Evolutionary conservation across 257 asterid genomes (phyloP), one percentile per base, ranked within the genome.

Genomic region (Knoxia roxburghii): DNA sequence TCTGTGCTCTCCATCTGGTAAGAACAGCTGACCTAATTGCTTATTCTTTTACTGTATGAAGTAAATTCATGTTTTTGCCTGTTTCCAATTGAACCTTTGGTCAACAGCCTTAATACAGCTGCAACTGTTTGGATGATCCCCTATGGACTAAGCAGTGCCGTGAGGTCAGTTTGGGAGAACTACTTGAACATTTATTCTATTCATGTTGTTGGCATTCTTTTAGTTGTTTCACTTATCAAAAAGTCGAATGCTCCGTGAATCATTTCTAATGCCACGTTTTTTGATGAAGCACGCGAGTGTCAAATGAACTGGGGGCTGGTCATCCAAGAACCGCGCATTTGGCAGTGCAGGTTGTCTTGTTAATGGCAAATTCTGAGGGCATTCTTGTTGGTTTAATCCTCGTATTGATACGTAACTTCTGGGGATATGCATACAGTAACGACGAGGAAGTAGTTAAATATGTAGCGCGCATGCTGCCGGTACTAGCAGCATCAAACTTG

Each of bases 61-160:
- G 13, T 17, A n/a, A 18, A 30, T 58, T 61, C 39, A 41, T 33
- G 17, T 64, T 68, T 37, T 65, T 55, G 26, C 35, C 15, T 21
- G 27, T 45, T 65, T 2, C 39, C 20, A 40, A 53, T 61, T 52
- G 46, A 23, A 53, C 24, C 68, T 65, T 54, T 39, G 2, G 60
- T 78, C 70, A 67, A 32, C 79, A 90, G 96, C 84, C 89, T 90
- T 29, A 88, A 83, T 73, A 88, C 96, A 62, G 72, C 87, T 35
- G 67, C 86, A 64, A 84, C 87, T 14, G 84, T 91, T 67, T 91
- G 95, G 95, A 88, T 87, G 95, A 88, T 91, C 79, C 85, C 96
- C 2, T 86, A 76, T 68, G 97, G 97, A 68, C 95, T 91, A 63
- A 81, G 95, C 78, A 73, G 75, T 75, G 96, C 95, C 45, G 84